These are phyloP conservation scores for Bauhinia variegata DNA, from an alignment of 306 rosid species.

Conservation along the genomic window DNA sequence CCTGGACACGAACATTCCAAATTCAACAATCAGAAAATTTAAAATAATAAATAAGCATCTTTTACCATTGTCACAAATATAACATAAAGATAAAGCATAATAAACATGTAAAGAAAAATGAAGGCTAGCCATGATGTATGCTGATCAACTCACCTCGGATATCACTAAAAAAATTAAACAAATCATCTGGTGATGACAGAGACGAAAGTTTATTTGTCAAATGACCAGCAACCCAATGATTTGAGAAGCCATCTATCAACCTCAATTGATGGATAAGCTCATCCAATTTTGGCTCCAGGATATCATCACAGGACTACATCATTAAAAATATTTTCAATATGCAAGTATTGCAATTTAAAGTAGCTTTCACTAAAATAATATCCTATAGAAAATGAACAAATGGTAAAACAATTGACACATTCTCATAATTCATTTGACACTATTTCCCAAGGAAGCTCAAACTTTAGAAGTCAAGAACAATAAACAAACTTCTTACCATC, in stretches of 20 bases:
- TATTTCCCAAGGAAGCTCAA: not conserved
- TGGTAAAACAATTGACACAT: not conserved
- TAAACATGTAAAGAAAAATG: not conserved
- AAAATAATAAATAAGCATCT: slow-evolving; percentile 6
- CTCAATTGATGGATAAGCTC: slow-evolving; percentile 75
- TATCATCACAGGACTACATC: slow-evolving; percentile 78
- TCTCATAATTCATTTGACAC: slow-evolving; percentile 12
- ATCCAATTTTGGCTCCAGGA: slow-evolving; percentile 86
- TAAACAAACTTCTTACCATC: not conserved
- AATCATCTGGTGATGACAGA: slow-evolving; percentile 79
- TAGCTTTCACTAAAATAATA: not conserved
- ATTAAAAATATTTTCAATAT: slow-evolving; percentile 13
- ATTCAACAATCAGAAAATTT: not conserved
- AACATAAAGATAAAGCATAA: not conserved
- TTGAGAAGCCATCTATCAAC: slow-evolving; percentile 56
- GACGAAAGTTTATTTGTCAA: slow-evolving; percentile 68
- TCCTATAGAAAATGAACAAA: not conserved
- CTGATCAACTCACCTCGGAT: slow-evolving; percentile 68
- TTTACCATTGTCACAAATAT: not conserved
- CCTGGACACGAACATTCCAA: slow-evolving; percentile 49
- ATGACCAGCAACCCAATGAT: slow-evolving; percentile 64
- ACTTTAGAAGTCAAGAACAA: not conserved
- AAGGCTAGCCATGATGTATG: slow-evolving; percentile 1
- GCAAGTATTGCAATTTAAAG: slow-evolving; percentile 1
- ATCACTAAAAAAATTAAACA: slow-evolving; percentile 81